phyloP scores from a whole-genome alignment of 352 stramenopile species.

The Elongisporangium undulatum region DNA sequence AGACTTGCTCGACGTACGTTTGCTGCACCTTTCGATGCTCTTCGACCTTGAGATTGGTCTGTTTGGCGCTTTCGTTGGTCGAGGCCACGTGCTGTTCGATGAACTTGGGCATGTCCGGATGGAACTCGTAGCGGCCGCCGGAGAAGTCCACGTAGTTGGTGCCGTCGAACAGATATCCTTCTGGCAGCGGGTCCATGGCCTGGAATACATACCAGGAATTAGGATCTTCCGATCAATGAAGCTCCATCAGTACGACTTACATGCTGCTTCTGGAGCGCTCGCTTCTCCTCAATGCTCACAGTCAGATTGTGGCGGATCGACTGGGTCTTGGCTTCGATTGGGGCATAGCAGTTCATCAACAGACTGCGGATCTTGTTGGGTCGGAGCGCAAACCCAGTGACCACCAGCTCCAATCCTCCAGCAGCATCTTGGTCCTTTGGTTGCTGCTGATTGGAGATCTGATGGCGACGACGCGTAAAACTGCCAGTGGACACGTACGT shows the following conservation, averaged over 20 bases:
- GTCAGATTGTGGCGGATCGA: conserved; percentile 35
- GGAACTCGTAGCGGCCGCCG: conserved; percentile 67
- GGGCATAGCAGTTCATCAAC: conserved; percentile 55
- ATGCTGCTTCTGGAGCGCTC: conserved; percentile 58
- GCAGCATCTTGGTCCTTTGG: neutral
- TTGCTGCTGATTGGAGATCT: neutral
- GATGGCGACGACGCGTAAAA: conserved; percentile 28
- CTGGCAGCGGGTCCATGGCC: conserved; percentile 61
- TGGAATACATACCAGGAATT: conserved; percentile 10
- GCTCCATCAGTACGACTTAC: conserved; percentile 20
- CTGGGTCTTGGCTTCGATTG: conserved; percentile 26
- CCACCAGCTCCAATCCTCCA: conserved; percentile 25
- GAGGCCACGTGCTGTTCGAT: conserved; percentile 51
- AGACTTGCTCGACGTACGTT: conserved; percentile 28
- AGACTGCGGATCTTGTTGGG: conserved; percentile 39
- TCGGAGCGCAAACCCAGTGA: conserved; percentile 44
- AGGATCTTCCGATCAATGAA: too few relatives aligned
- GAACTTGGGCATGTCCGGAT: conserved; percentile 63
- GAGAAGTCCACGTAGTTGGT: conserved; percentile 73
- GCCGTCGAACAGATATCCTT: conserved; percentile 70
- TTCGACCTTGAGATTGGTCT: conserved; percentile 43
- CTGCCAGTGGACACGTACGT: conserved; percentile 57
- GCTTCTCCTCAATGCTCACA: conserved; percentile 58
- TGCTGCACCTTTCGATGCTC: conserved; percentile 44
- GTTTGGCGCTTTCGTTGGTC: conserved; percentile 34